Base-by-base conservation (phyloP, 2,329 filamentous ascomycete genomes). In the Colletotrichum zoysiae region DNA sequence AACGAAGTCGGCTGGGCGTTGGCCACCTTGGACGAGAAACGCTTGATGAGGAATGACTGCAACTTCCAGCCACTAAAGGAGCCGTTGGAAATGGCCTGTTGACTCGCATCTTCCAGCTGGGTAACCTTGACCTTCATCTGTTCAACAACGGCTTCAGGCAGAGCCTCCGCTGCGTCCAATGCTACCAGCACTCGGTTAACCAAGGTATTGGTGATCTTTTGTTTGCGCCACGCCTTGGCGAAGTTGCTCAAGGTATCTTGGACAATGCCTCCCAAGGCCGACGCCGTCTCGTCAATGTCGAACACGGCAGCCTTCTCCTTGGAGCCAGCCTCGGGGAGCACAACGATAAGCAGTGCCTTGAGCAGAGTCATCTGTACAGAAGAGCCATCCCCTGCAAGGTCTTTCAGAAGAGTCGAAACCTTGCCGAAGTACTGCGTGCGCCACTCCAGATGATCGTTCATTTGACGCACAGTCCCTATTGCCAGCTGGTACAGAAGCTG, bases 31-130 rank as follows among this genome's bases (percentile, higher is more conserved):
- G 78, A 73, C 0, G 79, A 76, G 30, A 85, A 78, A 61, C 83
- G 79, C 5, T 76, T 82, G 6, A 79, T 78, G 14, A 87, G 74
- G 65, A 88, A 85, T 3, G 79, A 82, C 65, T 83, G 81, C 38
- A 86, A 74, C 73, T 83, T 83, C 86, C 86, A 88, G 7, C 84
- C 85, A 40, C 79, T 77, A 18, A 84, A 42, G 38, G 83, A 79
- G 1, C 82, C 82, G 5, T 76, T 71, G 7, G 76, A 57, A 76
- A 84, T 81, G 1, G 79, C 78, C 30, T 78, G 67, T 40, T 75
- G 76, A 60, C 79, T 82, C 58, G 78, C 74, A 68, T 80, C 79
- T 61, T 83, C 82, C 7, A 84, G 76, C 60, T 80, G 75, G 3
- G 79, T 78, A 20, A 80, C 70, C 66, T 81, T 81, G 48, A 79